Base-by-base conservation (phyloP, 2,329 filamentous ascomycete genomes). In the Colletotrichum sp. region DNA sequence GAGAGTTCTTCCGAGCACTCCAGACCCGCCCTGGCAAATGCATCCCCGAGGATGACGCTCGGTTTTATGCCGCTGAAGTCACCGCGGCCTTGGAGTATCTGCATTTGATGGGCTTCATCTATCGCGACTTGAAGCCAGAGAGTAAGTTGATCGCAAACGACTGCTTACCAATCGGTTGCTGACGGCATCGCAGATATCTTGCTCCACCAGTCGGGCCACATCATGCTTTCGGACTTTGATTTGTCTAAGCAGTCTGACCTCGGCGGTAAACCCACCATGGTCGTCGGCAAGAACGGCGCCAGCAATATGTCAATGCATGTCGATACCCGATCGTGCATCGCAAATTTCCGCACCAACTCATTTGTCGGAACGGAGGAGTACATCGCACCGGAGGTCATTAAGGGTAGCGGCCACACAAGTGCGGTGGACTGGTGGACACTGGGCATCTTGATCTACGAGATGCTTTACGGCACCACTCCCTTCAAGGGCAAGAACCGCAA, bases 401-500 rank as follows among this genome's bases (percentile, higher is more conserved):
- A 98, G 87, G 97, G 97, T 52, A 98, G 96, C 82, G 97, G 97
- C 28, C 97, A 99, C 86, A 99, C 97, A 9, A 98, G 96, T 83
- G 97, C 97, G 16, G 97, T 99, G 16, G 97, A 99, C 85, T 99
- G 97, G 97, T 99, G 97, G 97, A 99, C 97, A 1, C 86, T 99
- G 69, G 97, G 97, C 25, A 98, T 99, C 79, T 87, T 99, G 82
- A 96, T 99, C 72, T 99, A 98, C 84, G 97, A 99, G 86, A 99
- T 99, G 97, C 90, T 99, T 44, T 99, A 96, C 86, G 97, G 97
- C 71, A 99, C 96, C 1, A 99, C 97, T 1, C 97, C 97, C 2
- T 99, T 99, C 90, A 99, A 99, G 88, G 97, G 97, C 80, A 98
- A 99, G 91, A 99, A 98, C 85, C 92, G 97, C 52, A 99, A 98